Percentiles rank a stretch among this genome's conserved stretches.
Conservation (phyloP, 1,284 basidiomycete species). For the Chiua sp. region DNA sequence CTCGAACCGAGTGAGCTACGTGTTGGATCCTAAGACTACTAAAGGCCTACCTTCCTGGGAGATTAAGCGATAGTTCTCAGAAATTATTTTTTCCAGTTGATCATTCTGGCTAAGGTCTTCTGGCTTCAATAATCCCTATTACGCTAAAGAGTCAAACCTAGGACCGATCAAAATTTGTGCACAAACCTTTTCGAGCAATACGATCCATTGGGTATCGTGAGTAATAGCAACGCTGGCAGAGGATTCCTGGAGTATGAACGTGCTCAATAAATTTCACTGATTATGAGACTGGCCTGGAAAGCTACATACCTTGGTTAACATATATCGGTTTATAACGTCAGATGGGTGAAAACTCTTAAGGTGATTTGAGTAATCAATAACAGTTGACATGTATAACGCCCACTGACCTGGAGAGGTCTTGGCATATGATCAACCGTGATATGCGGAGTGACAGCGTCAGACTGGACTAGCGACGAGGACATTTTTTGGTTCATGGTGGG, state of each 20-base stretch:
- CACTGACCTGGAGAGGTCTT: conserved; percentile 3
- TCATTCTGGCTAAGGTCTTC: conserved; percentile 11
- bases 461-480: not conserved
- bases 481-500: not conserved
- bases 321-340: conserved; percentile 19
- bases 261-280: not conserved
- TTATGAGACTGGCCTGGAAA: not conserved
- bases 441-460: not conserved
- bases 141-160: not conserved
- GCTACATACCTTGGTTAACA: conserved; percentile 15
- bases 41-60: conserved; percentile 6
- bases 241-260: conserved; percentile 7
- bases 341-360: conserved; percentile 15
- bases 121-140: conserved; percentile 5
- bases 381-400: too few species aligned
- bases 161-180: not conserved
- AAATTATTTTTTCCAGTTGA: conserved; percentile 3
- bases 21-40: not conserved
- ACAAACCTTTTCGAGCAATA: conserved; percentile 11
- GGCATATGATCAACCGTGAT: conserved; percentile 8
- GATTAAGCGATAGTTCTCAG: conserved; percentile 12
- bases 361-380: not conserved
- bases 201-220: conserved; percentile 16
- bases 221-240: conserved; percentile 14
- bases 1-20: conserved; percentile 5